Evolutionary conservation across 164 flowering plant genomes (phyloP).

Genomic region (Vitis labrusca): DNA sequence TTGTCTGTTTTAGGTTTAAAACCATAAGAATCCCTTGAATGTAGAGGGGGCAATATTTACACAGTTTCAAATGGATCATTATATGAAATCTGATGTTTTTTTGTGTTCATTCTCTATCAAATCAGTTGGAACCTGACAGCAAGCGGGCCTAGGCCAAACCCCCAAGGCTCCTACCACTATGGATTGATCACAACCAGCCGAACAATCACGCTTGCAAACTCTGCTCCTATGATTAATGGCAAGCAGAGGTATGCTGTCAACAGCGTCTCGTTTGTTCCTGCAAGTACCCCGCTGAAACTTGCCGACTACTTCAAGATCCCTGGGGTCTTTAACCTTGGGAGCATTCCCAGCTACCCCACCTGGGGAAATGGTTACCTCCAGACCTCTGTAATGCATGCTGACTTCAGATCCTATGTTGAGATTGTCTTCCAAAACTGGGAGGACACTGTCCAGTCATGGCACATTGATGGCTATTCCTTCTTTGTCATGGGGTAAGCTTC

Average conservation of each 20-base stretch:
- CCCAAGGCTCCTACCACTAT: slow-evolving; percentile 80
- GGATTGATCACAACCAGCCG: slow-evolving; percentile 52
- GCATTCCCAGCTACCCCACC: slow-evolving; percentile 53
- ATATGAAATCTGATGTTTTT: too few species aligned
- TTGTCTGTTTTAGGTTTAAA: too few species aligned
- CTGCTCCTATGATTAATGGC: slow-evolving; percentile 61
- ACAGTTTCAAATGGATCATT: too few species aligned
- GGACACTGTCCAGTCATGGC: slow-evolving; percentile 68
- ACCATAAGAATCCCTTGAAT: too few species aligned
- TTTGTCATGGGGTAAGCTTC: slow-evolving; percentile 66
- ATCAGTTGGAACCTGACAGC: slow-evolving; percentile 67
- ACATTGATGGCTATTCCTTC: slow-evolving; percentile 69
- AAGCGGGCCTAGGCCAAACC: slow-evolving; percentile 76
- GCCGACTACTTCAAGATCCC: slow-evolving; percentile 71
- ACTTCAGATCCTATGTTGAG: slow-evolving; percentile 56
- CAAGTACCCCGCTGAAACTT: slow-evolving; percentile 67
- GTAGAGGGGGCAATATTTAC: too few species aligned
- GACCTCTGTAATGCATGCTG: slow-evolving; percentile 57
- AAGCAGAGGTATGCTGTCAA: slow-evolving; percentile 72
- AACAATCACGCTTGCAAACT: slow-evolving; percentile 58
- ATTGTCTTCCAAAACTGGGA: slow-evolving; percentile 77
- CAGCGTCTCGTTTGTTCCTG: slow-evolving; percentile 50
- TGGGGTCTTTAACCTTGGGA: slow-evolving; percentile 54
- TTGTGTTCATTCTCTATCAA: neutral
- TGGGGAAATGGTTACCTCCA: slow-evolving; percentile 44